Conservation (phyloP, 305 asterid genomes). For the Caryopteris hybrid region DNA sequence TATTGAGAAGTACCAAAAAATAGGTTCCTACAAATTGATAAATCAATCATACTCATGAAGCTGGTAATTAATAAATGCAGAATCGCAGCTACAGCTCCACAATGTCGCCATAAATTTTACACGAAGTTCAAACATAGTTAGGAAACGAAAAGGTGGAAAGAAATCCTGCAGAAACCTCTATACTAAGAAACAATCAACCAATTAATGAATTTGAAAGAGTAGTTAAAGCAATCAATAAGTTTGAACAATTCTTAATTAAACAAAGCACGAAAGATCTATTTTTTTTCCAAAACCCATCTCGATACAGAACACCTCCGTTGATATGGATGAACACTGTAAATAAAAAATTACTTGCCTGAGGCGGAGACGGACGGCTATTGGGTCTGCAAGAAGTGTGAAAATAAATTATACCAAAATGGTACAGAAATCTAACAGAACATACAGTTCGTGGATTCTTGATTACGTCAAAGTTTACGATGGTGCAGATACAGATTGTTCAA, state of each 20-base stretch:
- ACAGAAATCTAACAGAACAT: not conserved
- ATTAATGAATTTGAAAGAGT: not conserved
- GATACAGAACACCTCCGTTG: slow-evolving; percentile 11
- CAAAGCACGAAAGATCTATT: not conserved
- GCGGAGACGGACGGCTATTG: slow-evolving; percentile 1
- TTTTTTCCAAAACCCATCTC: slow-evolving; percentile 3
- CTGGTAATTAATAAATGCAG: not conserved
- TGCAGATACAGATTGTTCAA: not conserved
- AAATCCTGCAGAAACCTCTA: not conserved
- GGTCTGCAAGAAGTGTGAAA: not conserved
- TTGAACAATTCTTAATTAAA: not conserved
- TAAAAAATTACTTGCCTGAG: slow-evolving; percentile 21
- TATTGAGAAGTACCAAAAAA: too few relatives aligned
- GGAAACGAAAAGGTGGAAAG: not conserved
- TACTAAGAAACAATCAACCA: not conserved
- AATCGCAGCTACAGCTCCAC: slow-evolving; percentile 4
- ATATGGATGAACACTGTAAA: not conserved
- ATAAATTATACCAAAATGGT: not conserved
- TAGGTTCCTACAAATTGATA: not conserved
- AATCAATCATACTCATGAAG: not conserved
- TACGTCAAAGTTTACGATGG: not conserved
- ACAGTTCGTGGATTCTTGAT: slow-evolving; percentile 7
- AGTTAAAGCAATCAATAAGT: not conserved
- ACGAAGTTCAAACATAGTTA: not conserved
- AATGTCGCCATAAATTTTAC: not conserved